Evolutionary conservation across 768 basidiomycete genomes (phyloP).

Genomic region (Paxillus involutus): DNA sequence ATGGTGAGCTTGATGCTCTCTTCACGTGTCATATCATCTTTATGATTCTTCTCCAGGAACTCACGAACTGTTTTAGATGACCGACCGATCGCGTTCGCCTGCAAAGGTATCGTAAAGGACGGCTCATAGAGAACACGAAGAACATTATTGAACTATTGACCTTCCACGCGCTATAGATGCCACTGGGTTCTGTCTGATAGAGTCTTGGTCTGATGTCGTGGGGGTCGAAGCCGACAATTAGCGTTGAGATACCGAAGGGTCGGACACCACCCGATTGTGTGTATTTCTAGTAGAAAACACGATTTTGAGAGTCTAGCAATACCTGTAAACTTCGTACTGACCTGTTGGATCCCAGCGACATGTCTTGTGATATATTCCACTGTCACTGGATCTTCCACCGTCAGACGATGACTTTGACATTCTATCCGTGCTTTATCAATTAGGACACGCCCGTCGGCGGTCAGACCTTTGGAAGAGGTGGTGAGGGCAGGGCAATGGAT

Average conservation of each 20-base stretch:
- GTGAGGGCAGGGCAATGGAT: constrained; percentile 11
- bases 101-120: neutral
- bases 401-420: constrained; percentile 95
- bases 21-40: constrained; percentile 83
- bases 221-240: constrained; percentile 97
- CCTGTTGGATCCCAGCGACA: constrained; percentile 99
- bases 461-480: constrained; percentile 63
- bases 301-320: neutral
- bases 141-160: constrained; percentile 42
- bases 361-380: constrained; percentile 98
- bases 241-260: constrained; percentile 96
- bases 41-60: constrained; percentile 97
- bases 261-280: constrained; percentile 99
- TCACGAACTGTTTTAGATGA: constrained; percentile 98
- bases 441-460: constrained; percentile 94
- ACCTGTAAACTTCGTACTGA: constrained; percentile 30
- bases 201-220: constrained; percentile 83
- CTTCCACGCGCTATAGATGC: constrained; percentile 99
- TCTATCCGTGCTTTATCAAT: constrained; percentile 98
- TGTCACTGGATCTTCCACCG: constrained; percentile 96
- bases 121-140: neutral
- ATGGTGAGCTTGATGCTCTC: constrained; percentile 94
- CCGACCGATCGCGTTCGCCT: constrained; percentile 98
- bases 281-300: constrained; percentile 61
- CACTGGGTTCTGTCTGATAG: constrained; percentile 97